Base-by-base conservation (phyloP, 2,329 filamentous ascomycete genomes). In the Talaromyces rugulosus region DNA sequence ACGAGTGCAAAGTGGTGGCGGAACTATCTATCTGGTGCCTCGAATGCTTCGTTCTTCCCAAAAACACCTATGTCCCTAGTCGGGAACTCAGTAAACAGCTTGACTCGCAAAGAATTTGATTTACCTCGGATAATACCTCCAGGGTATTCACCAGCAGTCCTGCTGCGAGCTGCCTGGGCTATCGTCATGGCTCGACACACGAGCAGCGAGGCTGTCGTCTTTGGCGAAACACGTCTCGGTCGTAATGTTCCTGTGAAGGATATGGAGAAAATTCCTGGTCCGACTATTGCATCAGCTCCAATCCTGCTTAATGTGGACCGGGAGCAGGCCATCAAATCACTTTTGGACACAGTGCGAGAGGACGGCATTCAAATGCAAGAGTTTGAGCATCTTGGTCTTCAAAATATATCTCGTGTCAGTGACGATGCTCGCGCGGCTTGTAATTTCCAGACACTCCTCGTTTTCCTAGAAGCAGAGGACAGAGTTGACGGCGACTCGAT, bases 391-490 rank as follows among this genome's bases (percentile, higher is more conserved):
- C 5, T 28, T 8, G 58, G 58, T 2, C 36, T 60, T 8, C 58
- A 60, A 14, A n/a, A 28, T 11, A 60, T 60, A 8, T 16, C 7
- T 5, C 28, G 23, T 7, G 12, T 60, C 6, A 54, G 51, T 18
- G 23, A 16, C 4, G 51, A 44, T 31, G 33, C 50, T 12, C 5
- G 18, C 1, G 7, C 28, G 30, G 58, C 50, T 18, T 55, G 50
- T n/a, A 18, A 54, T 6, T 60, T 60, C 31, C 58, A 55, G 27
- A 60, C 33, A 9, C 61, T 62, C 12, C 9, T 62, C 1, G 47
- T 62, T 23, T 31, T 62, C n/a, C 44, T 44, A 6, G 27, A 40
- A 36, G 42, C n/a, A 8, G 50, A 62, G 27, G 60, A 58, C 23
- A 23, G 30, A 34, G 33, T 34, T 34, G 33, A 34, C 8, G 33